Evolutionary conservation across 1,284 basidiomycete species (phyloP).

Genomic region (Leccinum fallax): DNA sequence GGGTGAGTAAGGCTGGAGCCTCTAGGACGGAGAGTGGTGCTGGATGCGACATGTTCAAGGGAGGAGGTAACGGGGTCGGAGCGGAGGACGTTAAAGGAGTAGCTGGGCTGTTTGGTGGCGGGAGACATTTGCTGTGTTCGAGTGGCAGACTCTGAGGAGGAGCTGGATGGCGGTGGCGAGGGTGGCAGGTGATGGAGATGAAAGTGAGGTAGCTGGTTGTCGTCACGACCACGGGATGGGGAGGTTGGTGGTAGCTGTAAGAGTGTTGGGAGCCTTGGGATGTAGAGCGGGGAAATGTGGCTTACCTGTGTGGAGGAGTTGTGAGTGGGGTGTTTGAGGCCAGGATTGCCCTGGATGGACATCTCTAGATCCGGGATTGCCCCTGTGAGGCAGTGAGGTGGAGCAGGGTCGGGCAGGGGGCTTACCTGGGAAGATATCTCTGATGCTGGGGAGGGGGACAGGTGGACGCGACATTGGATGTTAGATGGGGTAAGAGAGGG

Average conservation of each 20-base stretch:
- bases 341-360: constrained; percentile 20
- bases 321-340: constrained; percentile 8
- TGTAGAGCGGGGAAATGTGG: not conserved
- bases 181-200: constrained; percentile 20
- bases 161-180: constrained; percentile 32
- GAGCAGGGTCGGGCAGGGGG: not conserved
- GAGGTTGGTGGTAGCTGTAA: constrained; percentile 11
- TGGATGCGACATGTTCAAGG: constrained; percentile 48
- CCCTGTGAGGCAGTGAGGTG: constrained; percentile 2
- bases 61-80: constrained; percentile 45
- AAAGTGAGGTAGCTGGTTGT: not conserved
- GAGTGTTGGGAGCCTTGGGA: not conserved
- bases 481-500: not conserved
- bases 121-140: constrained; percentile 16
- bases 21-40: constrained; percentile 40
- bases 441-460: constrained; percentile 52
- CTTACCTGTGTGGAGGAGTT: constrained; percentile 12
- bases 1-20: constrained; percentile 17
- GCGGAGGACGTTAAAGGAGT: constrained; percentile 45
- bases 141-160: constrained; percentile 31
- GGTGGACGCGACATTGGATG: constrained; percentile 28
- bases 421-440: constrained; percentile 59
- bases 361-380: constrained; percentile 20
- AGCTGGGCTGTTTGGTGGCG: constrained; percentile 20
- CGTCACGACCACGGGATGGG: constrained; percentile 1